Evolutionary conservation across 1,139 yeast species (phyloP).

Genomic region (Zygosaccharomyces sapae): DNA sequence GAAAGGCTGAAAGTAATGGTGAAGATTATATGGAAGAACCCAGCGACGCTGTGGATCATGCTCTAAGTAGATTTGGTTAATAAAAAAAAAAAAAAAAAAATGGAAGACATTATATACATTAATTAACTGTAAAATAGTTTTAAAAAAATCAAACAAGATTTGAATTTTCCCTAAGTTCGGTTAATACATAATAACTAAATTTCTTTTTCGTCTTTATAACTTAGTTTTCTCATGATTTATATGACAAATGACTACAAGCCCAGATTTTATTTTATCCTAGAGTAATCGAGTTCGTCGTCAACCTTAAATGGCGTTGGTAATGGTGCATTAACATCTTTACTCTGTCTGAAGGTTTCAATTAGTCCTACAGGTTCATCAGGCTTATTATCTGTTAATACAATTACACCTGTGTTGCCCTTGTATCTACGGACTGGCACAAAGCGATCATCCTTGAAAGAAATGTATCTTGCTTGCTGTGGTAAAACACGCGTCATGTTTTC

Average conservation of each 20-base stretch:
- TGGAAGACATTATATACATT: constrained; percentile 3
- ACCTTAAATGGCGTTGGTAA: constrained; percentile 73
- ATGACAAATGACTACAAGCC: not conserved
- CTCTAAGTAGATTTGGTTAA: constrained; percentile 33
- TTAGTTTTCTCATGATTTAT: constrained; percentile 6
- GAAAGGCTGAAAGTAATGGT: constrained; percentile 44
- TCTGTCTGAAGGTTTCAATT: constrained; percentile 83
- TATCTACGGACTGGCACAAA: constrained; percentile 80
- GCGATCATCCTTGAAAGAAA: constrained; percentile 75
- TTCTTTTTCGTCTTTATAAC: not conserved
- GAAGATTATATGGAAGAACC: constrained; percentile 46
- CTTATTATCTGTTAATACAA: constrained; percentile 66
- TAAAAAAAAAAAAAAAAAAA: constrained; percentile 34
- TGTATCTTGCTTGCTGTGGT: constrained; percentile 80
- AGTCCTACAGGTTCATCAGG: constrained; percentile 64
- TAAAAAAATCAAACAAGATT: constrained; percentile 39
- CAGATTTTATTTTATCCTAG: constrained; percentile 2
- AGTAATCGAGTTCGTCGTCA: constrained; percentile 32
- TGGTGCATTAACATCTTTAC: constrained; percentile 81
- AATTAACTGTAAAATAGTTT: not conserved
- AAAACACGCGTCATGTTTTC: constrained; percentile 85
- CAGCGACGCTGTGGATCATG: constrained; percentile 35
- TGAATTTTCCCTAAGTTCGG: not conserved
- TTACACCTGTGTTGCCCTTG: constrained; percentile 76
- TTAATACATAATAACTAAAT: not conserved